Base-by-base conservation (phyloP, 2,329 filamentous ascomycete genomes). In the Seiridium cupressi region DNA sequence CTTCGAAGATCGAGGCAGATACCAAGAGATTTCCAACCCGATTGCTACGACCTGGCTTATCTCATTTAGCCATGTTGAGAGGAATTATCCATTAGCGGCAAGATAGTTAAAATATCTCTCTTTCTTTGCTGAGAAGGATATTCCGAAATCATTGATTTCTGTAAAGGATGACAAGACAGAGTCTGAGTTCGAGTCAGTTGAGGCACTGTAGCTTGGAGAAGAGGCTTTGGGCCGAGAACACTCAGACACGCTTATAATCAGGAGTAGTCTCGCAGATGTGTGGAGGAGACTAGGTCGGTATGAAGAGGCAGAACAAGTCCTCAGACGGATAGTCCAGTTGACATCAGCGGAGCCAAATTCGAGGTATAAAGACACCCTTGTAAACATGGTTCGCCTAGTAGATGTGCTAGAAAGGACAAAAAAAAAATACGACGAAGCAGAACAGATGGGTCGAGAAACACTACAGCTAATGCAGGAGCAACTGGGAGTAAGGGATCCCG, bases 11-110 rank as follows among this genome's bases (percentile, higher is more conserved):
- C 61, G 56, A 2, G 56, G 59, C 2, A 65, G 68, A 2, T 71
- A 73, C 42, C 47, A 58, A 3, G 55, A 34, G 2, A 64, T 57
- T 9, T 13, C 59, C 31, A 73, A 73, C 48, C 64, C 70, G 0
- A 59, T 75, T 1, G 67, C 68, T 2, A 67, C 65, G 3, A 75
- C 72, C 2, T 75, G 69, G 72, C 63, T 71, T 3, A 68, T 74
- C 2, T 73, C 72, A 0, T 75, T 74, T 55, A 9, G 61, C 1
- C 64, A 74, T 3, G 72, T 75, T 9, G 58, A 26, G 10, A 36
- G 59, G 34, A 51, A 70, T 32, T 46, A 65, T 5, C 58, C 60
- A 3, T 64, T 70, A 2, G 70, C 73, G 3, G 66, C 62, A 11
- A 8, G 69, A 4, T 73, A 70, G 42, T 62, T 74, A 0, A 61